Conservation (phyloP, 2,329 filamentous ascomycete species). For the Cladorrhinum sp. region DNA sequence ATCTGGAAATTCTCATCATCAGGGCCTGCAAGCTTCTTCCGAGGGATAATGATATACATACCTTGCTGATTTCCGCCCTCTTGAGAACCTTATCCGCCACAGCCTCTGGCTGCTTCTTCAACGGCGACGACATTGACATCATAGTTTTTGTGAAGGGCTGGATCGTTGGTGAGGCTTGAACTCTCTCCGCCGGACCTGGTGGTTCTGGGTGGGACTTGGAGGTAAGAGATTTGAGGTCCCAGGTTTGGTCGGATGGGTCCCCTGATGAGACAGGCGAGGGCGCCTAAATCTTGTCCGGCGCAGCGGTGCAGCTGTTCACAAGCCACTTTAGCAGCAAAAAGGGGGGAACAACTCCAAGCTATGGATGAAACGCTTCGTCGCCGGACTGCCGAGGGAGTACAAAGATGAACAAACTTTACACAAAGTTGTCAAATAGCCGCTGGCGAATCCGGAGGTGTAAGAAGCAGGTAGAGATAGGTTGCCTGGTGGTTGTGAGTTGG, state of each 20-base stretch:
- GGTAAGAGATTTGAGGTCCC: slow-evolving; percentile 19
- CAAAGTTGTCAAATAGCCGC: slow-evolving; percentile 12
- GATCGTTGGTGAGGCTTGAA: slow-evolving; percentile 11
- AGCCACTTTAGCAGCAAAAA: neutral
- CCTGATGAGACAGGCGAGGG: slow-evolving; percentile 39
- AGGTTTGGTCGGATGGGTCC: slow-evolving; percentile 14
- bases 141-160: slow-evolving; percentile 28
- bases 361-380: slow-evolving; percentile 5
- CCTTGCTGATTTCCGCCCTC: slow-evolving; percentile 72
- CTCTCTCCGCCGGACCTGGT: slow-evolving; percentile 9
- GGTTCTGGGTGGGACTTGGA: slow-evolving; percentile 20
- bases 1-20: slow-evolving; percentile 57
- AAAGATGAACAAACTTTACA: neutral
- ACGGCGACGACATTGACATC: slow-evolving; percentile 63
- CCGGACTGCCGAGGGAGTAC: slow-evolving; percentile 7
- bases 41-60: slow-evolving; percentile 37
- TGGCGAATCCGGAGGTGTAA: neutral
- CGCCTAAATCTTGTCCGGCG: slow-evolving; percentile 35
- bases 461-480: slow-evolving; percentile 15
- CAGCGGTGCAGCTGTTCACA: slow-evolving; percentile 11
- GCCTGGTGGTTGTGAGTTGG: slow-evolving; percentile 20
- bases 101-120: slow-evolving; percentile 61
- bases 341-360: slow-evolving; percentile 4
- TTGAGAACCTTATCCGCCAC: slow-evolving; percentile 68
- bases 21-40: neutral